Evolutionary conservation across 129 eudicot species (phyloP).

Genomic region (Dittrichia graveolens): DNA sequence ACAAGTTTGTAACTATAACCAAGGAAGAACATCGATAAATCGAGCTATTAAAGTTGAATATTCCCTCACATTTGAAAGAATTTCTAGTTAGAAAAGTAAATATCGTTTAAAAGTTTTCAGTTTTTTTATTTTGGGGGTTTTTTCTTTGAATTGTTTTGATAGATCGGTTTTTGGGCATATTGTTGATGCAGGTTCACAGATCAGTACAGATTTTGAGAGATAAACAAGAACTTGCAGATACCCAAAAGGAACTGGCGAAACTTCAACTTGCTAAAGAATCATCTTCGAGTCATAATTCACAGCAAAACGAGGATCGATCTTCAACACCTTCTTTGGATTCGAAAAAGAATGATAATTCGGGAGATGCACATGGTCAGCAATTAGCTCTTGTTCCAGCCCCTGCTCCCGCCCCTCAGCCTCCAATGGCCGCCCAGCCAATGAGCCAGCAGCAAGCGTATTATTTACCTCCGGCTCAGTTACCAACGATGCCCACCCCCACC

Average conservation of each 20-base stretch:
- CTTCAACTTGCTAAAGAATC: constrained; percentile 85
- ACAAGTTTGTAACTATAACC: too few relatives aligned
- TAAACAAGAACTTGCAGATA: constrained; percentile 92
- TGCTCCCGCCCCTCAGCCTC: constrained; percentile 32
- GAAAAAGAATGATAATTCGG: constrained; percentile 47
- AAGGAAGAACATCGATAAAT: too few relatives aligned
- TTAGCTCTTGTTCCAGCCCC: constrained; percentile 73
- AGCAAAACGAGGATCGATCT: constrained; percentile 53
- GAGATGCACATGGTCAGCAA: constrained; percentile 59
- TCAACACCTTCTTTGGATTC: constrained; percentile 38
- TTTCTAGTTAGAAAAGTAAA: too few relatives aligned
- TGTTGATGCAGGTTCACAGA: constrained; percentile 73
- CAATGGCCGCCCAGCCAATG: constrained; percentile 31
- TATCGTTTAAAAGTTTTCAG: too few relatives aligned
- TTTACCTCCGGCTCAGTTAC: constrained; percentile 48
- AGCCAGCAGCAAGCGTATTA: constrained; percentile 50
- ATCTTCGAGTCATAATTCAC: constrained; percentile 44
- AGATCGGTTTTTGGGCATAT: not conserved
- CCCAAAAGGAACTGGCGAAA: constrained; percentile 87
- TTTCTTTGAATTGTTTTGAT: too few relatives aligned
- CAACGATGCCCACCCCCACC: constrained; percentile 9
- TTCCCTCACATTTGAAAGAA: too few relatives aligned
- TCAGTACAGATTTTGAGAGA: constrained; percentile 89
- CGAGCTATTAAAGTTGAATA: too few relatives aligned
- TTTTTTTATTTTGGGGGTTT: too few relatives aligned